Percentiles rank a stretch among this genome's conserved stretches.
These are phyloP conservation scores for Agrocybe praecox DNA, from an alignment of 768 basidiomycete genomes.

Conservation along the genomic window DNA sequence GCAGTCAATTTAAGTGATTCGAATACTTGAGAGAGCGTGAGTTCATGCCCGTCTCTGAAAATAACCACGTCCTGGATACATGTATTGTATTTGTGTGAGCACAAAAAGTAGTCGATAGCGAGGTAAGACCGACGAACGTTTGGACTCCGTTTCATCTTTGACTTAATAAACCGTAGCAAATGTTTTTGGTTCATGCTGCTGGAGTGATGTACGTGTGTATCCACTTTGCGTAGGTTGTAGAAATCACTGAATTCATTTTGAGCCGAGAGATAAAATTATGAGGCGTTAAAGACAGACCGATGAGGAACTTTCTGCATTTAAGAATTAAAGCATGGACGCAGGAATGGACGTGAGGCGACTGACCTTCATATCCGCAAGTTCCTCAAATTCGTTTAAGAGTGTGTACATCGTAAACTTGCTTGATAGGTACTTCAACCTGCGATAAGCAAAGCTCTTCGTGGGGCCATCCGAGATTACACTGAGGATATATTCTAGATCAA, in stretches of 20 bases:
- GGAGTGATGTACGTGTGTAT: slow-evolving; percentile 98
- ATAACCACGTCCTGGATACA: slow-evolving; percentile 85
- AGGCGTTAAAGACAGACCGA: slow-evolving; percentile 49
- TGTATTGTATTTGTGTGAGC: neutral
- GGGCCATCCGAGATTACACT: slow-evolving; percentile 94
- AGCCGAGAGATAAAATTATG: neutral
- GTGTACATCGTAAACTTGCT: slow-evolving; percentile 95
- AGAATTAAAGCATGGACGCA: neutral
- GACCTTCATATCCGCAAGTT: slow-evolving; percentile 96
- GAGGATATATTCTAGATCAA: slow-evolving; percentile 92
- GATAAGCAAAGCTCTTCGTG: slow-evolving; percentile 93
- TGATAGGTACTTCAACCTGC: slow-evolving; percentile 86
- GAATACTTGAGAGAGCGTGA: slow-evolving; percentile 94
- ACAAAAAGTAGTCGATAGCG: neutral
- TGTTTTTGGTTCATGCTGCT: slow-evolving; percentile 99
- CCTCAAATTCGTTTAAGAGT: slow-evolving; percentile 91
- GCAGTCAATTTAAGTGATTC: slow-evolving; percentile 92
- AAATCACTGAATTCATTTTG: slow-evolving; percentile 70
- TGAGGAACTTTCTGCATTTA: slow-evolving; percentile 70
- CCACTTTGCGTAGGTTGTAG: slow-evolving; percentile 97
- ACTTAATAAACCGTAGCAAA: slow-evolving; percentile 95
- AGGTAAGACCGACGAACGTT: slow-evolving; percentile 49
- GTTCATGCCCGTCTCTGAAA: slow-evolving; percentile 86
- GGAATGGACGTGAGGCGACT: slow-evolving; percentile 17
- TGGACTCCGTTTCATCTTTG: slow-evolving; percentile 92